A percentile compares a stretch with the other conserved stretches of the same genome.
Conservation (phyloP, 768 basidiomycete genomes). For the Amyloporia xantha region DNA sequence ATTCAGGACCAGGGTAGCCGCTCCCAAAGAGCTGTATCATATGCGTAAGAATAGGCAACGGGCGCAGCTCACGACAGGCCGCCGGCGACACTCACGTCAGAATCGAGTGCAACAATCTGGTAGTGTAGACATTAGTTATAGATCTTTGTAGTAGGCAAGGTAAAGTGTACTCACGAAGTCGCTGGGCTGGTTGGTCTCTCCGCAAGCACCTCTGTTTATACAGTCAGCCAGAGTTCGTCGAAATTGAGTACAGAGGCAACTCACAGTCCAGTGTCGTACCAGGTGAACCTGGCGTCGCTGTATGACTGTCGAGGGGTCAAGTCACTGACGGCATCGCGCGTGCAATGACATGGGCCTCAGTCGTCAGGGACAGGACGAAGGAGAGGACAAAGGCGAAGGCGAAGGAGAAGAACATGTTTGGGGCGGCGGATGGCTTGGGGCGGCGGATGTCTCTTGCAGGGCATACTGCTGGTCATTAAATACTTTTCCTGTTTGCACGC, state of each 20-base stretch:
- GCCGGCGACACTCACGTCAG: constrained; percentile 24
- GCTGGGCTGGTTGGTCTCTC: constrained; percentile 22
- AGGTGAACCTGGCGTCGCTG: constrained; percentile 25
- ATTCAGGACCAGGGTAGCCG: constrained; percentile 59
- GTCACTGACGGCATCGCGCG: constrained; percentile 11
- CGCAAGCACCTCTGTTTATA: constrained; percentile 27
- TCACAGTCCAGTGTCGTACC: constrained; percentile 30
- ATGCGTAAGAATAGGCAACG: too few relatives aligned
- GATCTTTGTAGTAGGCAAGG: neutral
- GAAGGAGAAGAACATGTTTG: constrained; percentile 18
- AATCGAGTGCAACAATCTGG: constrained; percentile 32
- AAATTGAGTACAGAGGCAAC: constrained; percentile 3
- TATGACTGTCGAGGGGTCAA: constrained; percentile 9
- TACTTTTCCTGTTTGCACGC: too few relatives aligned
- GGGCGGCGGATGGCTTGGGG: too few relatives aligned
- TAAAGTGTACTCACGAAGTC: constrained; percentile 26
- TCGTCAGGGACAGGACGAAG: constrained; percentile 19
- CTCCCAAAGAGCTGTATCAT: constrained; percentile 41
- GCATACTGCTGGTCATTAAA: too few relatives aligned
- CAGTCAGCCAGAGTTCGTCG: neutral
- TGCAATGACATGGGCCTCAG: constrained; percentile 22
- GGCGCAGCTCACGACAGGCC: neutral
- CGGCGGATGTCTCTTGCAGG: too few relatives aligned
- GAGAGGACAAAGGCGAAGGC: constrained; percentile 16
- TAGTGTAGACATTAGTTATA: neutral